Conservation (phyloP, 2,329 filamentous ascomycete genomes). For the Neofusicoccum kwambonambiense region DNA sequence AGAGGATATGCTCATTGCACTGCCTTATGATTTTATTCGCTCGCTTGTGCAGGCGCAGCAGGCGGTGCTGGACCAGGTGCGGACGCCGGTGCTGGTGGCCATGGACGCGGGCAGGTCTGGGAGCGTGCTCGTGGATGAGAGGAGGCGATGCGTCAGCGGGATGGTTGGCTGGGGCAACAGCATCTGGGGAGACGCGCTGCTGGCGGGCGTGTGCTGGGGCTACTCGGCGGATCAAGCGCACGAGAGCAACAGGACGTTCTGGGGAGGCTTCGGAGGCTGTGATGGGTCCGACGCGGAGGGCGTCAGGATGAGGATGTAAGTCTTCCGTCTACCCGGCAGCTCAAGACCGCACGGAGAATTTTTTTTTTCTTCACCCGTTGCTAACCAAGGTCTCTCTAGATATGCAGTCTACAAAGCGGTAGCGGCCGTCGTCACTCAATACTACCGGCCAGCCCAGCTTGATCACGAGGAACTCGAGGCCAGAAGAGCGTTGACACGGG, state of each 20-base stretch:
- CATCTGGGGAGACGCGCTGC: conserved; percentile 57
- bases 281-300: conserved; percentile 29
- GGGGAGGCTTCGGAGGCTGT: conserved; percentile 43
- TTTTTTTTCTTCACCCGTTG: not conserved
- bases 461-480: conserved; percentile 44
- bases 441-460: conserved; percentile 42
- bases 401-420: conserved; percentile 47
- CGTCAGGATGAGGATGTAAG: conserved; percentile 44
- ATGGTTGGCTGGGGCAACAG: conserved; percentile 54
- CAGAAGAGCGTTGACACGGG: conserved; percentile 40
- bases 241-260: conserved; percentile 33
- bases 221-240: conserved; percentile 31
- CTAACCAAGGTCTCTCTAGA: conserved; percentile 27
- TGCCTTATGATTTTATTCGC: conserved; percentile 57
- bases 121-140: conserved; percentile 53
- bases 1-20: conserved; percentile 58
- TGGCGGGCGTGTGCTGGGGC: conserved; percentile 48
- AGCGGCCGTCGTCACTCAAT: conserved; percentile 43
- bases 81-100: conserved; percentile 51
- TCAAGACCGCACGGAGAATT: not conserved
- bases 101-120: conserved; percentile 49
- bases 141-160: conserved; percentile 49
- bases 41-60: conserved; percentile 42
- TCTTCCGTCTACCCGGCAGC: not conserved
- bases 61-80: conserved; percentile 50